Percentiles rank a stretch among this genome's conserved stretches.
phyloP scores from a whole-genome alignment of 1,139 yeast species.

The Geotrichum citri-aurantii region DNA sequence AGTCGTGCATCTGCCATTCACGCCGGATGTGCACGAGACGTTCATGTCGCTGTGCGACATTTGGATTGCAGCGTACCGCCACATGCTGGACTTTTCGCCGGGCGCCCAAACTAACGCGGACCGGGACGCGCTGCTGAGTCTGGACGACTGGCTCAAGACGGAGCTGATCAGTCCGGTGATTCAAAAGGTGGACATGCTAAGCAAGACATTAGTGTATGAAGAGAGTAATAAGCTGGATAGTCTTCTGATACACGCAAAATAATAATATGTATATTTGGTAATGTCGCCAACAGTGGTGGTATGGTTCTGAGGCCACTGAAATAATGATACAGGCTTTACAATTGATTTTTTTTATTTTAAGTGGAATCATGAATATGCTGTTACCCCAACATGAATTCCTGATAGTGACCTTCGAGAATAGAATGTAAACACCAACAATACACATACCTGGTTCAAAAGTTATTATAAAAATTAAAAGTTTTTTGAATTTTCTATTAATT shows the following conservation, averaged over 20 bases:
- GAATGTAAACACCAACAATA: no score
- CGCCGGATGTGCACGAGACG: conserved; percentile 32
- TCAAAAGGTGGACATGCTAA: conserved; percentile 27
- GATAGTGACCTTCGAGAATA: no score
- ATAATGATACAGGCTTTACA: no score
- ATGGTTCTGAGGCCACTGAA: no score
- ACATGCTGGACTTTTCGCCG: conserved; percentile 21
- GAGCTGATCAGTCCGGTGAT: conserved; percentile 28
- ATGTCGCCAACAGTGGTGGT: no score
- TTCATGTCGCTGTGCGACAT: conserved; percentile 29
- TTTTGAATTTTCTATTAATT: no score
- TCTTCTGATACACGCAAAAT: conserved; percentile 22
- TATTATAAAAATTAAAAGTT: no score
- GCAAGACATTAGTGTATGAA: conserved; percentile 26
- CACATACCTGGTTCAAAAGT: no score
- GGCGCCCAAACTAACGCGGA: conserved; percentile 4
- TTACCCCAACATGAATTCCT: no score
- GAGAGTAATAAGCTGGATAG: conserved; percentile 27
- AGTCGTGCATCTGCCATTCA: conserved; percentile 29
- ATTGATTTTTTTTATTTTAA: no score
- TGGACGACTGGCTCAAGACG: conserved; percentile 29
- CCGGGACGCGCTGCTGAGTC: conserved; percentile 21
- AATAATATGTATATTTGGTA: not conserved
- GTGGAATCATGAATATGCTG: no score
- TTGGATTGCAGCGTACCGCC: conserved; percentile 27